Base-by-base conservation (phyloP, 2,329 filamentous ascomycete genomes). In the Trichoderma harzianum region DNA sequence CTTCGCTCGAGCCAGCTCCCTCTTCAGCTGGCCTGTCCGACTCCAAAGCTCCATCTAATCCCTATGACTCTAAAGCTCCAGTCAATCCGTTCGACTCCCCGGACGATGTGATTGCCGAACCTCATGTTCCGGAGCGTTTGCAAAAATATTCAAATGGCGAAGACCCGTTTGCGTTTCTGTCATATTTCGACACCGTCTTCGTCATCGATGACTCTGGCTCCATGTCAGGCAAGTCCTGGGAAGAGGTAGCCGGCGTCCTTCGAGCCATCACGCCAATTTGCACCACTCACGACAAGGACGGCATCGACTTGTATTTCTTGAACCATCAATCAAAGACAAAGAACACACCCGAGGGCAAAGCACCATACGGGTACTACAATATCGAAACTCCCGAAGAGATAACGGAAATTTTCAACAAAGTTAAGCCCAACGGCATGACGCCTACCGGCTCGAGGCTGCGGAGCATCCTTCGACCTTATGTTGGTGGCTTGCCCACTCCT, bases 171-270 rank as follows among this genome's bases (percentile, higher is more conserved):
- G 87, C 90, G 2, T 97, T 97, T 79, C 89, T 98, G 6, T 80
- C 83, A 55, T 86, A 86, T 18, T 98, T 97, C 79, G 94, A 98
- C 82, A 98, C 94, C 36, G 83, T 95, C 70, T 95, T 98, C 79
- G 83, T 98, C 1, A 93, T 98, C 78, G 95, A 98, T 79, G 95
- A 98, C 83, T 94, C 91, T n/a, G 89, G 90, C 6, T 95, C 92
- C 76, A 98, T 98, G 95, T 84, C 85, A 1, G 93, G 92, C 18
- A 78, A 83, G n/a, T 87, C 86, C 26, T 98, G 95, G 95, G 80
- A 83, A 14, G 93, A 98, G 80, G 93, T 93, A 0, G 83, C 86
- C 30, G 84, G 87, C 10, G 93, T 92, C 1, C 87, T 98, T 2
- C 83, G 86, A 36, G 86, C 89, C 62, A 94, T 98, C 77, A 88